Evolutionary conservation across 768 basidiomycete genomes (phyloP).

Genomic region (Suillus hirtellus): DNA sequence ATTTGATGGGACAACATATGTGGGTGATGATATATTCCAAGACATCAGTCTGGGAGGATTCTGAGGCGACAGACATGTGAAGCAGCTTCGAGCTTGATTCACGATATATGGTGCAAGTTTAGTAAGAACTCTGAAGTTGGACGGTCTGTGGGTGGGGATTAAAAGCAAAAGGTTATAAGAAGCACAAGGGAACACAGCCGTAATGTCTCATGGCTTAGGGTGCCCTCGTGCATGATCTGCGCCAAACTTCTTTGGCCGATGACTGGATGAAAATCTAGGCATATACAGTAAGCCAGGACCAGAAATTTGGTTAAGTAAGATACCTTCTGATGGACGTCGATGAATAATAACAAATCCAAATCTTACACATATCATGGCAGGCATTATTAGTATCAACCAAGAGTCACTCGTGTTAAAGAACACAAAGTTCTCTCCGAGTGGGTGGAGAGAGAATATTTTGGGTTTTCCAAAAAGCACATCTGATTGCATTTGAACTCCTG

Average conservation of each 20-base stretch:
- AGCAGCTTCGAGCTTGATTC: neutral
- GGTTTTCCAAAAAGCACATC: no score
- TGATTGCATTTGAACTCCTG: no score
- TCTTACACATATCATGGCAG: no score
- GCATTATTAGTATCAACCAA: no score
- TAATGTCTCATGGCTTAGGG: neutral
- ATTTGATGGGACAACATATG: constrained; percentile 14
- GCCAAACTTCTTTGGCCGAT: neutral
- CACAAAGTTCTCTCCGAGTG: no score
- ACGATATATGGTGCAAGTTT: neutral
- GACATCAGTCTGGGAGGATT: neutral
- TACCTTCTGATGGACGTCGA: no score
- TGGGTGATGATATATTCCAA: constrained; percentile 13
- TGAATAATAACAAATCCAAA: no score
- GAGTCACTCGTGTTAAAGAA: no score
- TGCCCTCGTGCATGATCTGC: neutral
- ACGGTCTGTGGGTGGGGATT: neutral
- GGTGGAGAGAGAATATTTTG: no score
- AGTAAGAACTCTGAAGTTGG: neutral
- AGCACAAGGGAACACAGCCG: neutral
- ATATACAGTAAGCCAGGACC: no score
- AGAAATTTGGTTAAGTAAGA: no score
- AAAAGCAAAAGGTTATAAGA: neutral
- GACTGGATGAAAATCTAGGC: neutral
- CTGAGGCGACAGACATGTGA: neutral